These are phyloP conservation scores for Lentinula novae-zelandiae DNA, from an alignment of 1,284 basidiomycete genomes.

Conservation along the genomic window DNA sequence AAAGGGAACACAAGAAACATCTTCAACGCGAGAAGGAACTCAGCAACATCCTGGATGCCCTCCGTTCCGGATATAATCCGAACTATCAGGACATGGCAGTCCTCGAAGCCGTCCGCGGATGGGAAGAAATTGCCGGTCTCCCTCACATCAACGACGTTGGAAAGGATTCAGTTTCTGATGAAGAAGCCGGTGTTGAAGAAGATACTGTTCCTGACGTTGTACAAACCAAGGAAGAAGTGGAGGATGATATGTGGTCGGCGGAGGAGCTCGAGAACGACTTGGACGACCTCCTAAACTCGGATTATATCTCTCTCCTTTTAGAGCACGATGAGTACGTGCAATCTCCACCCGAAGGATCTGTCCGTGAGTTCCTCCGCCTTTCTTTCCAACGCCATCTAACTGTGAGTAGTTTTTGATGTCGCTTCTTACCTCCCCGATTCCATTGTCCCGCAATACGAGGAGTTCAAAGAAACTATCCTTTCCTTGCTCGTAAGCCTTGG, in stretches of 20 bases:
- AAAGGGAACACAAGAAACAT: slow-evolving; percentile 68
- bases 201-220: slow-evolving; percentile 30
- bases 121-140: slow-evolving; percentile 77
- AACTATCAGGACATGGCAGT: slow-evolving; percentile 99
- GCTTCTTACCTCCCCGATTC: slow-evolving; percentile 87
- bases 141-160: slow-evolving; percentile 66
- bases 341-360: slow-evolving; percentile 40
- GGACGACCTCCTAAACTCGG: slow-evolving; percentile 62
- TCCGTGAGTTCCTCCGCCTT: slow-evolving; percentile 42
- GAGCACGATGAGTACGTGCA: slow-evolving; percentile 69
- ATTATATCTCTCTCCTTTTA: slow-evolving; percentile 72
- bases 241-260: slow-evolving; percentile 52
- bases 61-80: slow-evolving; percentile 90
- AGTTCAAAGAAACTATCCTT: slow-evolving; percentile 61
- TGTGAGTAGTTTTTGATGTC: slow-evolving; percentile 69
- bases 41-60: slow-evolving; percentile 79
- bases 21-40: slow-evolving; percentile 74
- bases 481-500: slow-evolving; percentile 70
- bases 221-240: slow-evolving; percentile 37
- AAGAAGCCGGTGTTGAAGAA: slow-evolving; percentile 30
- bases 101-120: slow-evolving; percentile 92
- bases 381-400: not conserved
- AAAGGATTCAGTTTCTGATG: slow-evolving; percentile 30
- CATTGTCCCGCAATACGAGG: slow-evolving; percentile 73
- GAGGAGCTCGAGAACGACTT: slow-evolving; percentile 59